Base-by-base conservation (phyloP, 2,329 filamentous ascomycete species). In the Emericellopsis cladophorae region DNA sequence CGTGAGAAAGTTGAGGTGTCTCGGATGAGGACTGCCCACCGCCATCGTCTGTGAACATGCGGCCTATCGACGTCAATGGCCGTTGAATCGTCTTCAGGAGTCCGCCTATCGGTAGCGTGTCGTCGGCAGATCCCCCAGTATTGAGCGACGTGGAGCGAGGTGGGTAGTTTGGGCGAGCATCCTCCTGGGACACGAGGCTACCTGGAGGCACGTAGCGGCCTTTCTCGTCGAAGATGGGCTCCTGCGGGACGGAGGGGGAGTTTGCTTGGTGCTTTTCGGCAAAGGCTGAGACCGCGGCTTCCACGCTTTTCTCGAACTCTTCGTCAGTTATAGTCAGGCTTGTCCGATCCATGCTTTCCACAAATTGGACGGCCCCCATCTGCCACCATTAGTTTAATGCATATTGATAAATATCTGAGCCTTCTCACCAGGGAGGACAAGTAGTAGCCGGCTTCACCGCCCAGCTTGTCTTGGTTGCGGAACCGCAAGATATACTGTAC, bases 401-500 rank as follows among this genome's bases (percentile, higher is more conserved):
- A 8, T 4, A 9, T 34, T 39, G 40, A 33, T 38, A 37, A 14
- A 5, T n/a, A n/a, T 4, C 26, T 8, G n/a, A 10, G 26, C 8
- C 8, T 29, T 29, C 72, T 54, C 65, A 88, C 84, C 50, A 98
- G 65, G 7, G 92, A 96, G 26, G 90, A 96, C 42, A 98, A 76
- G 60, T 98, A 98, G 62, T 98, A 98, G 11, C 92, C 92, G 12
- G 92, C 90, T 66, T 98, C 92, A n/a, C 92, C 92, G 21, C 84
- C 85, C 1, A 98, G 77, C 59, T 96, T 96, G 40, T 98, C 92
- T 60, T 95, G 92, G 54, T 96, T 95, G 40, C 92, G 79, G 66
- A 98, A 98, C 36, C 93, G 81, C 40, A 96, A 69, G 47, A 98
- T 96, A 59, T 98, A 98, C 60, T 98, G 92, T 4, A 98, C 86